Conservation (phyloP, 2,329 filamentous ascomycete species). For the Claviceps maximensis region DNA sequence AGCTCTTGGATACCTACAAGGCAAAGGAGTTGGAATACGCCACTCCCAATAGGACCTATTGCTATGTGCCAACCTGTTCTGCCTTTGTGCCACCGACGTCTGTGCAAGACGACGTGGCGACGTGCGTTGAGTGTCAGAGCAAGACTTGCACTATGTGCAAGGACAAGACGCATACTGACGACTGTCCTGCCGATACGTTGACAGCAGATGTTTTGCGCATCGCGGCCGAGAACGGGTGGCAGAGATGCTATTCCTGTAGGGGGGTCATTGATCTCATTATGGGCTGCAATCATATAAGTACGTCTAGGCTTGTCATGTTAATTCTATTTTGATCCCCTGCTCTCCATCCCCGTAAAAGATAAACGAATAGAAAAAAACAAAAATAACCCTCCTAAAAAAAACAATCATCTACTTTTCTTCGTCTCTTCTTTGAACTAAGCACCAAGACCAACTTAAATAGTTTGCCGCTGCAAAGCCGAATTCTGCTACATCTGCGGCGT, state of each 20-base stretch:
- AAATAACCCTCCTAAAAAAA: too few relatives aligned
- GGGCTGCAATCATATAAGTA: slow-evolving; percentile 47
- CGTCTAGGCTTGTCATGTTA: slow-evolving; percentile 14
- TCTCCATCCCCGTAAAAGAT: too few relatives aligned
- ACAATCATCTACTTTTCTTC: neutral
- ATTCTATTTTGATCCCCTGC: too few relatives aligned
- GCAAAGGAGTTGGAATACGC: slow-evolving; percentile 35
- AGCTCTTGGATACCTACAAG: slow-evolving; percentile 23
- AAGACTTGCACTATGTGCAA: slow-evolving; percentile 42
- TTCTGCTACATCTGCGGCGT: slow-evolving; percentile 37
- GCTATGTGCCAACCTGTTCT: slow-evolving; percentile 28
- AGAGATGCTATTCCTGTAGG: slow-evolving; percentile 33
- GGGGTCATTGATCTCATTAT: slow-evolving; percentile 32
- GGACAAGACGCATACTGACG: slow-evolving; percentile 24
- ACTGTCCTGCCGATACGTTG: slow-evolving; percentile 32
- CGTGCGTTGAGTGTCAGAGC: slow-evolving; percentile 27
- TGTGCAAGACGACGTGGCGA: slow-evolving; percentile 22
- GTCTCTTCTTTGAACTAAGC: neutral
- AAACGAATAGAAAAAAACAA: too few relatives aligned
- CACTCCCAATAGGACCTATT: slow-evolving; percentile 37
- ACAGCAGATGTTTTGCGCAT: slow-evolving; percentile 26
- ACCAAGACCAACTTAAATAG: slow-evolving; percentile 13
- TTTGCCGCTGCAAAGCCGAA: slow-evolving; percentile 30
- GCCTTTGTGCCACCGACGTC: slow-evolving; percentile 27
- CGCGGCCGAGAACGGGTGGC: slow-evolving; percentile 34